phyloP scores from a whole-genome alignment of 108 stramenopile species.

The Cyclotella distinguenda region DNA sequence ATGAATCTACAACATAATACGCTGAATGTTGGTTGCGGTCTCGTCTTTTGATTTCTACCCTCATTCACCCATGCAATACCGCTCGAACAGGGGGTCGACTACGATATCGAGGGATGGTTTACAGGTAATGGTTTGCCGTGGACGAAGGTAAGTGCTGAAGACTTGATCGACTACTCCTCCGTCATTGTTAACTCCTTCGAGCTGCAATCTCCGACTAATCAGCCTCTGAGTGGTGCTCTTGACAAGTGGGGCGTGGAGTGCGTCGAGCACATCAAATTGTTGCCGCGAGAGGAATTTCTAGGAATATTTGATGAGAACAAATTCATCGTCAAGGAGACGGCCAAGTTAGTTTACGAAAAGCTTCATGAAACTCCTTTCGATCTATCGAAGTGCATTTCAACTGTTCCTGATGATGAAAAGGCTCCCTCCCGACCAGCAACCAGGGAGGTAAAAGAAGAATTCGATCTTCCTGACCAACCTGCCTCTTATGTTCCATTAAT shows the following conservation, averaged over 20 bases:
- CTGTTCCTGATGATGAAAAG: not conserved
- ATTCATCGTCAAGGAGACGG: slow-evolving; percentile 15
- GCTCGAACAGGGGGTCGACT: not conserved
- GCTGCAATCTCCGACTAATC: not conserved
- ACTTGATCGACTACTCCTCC: not conserved
- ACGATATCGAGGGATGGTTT: slow-evolving; percentile 5
- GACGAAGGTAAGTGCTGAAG: slow-evolving; percentile 6
- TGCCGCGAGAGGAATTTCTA: slow-evolving; percentile 14
- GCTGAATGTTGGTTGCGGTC: too few relatives aligned
- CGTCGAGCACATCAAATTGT: slow-evolving; percentile 30
- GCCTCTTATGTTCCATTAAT: not conserved
- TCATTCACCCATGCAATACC: not conserved
- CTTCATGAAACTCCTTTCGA: slow-evolving; percentile 14
- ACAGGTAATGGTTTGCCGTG: slow-evolving; percentile 2
- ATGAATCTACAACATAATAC: too few relatives aligned
- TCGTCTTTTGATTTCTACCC: too few relatives aligned
- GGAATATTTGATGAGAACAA: slow-evolving; percentile 15
- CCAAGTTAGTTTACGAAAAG: not conserved
- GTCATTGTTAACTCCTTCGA: not conserved
- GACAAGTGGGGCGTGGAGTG: slow-evolving; percentile 25
- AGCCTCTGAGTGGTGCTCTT: slow-evolving; percentile 4
- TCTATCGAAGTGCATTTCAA: not conserved
- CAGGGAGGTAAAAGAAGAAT: not conserved
- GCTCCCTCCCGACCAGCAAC: not conserved
- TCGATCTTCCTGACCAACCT: not conserved